Percentiles rank a stretch among this genome's conserved stretches.
phyloP scores from a whole-genome alignment of 164 flowering plant species.

The Hamamelis virginiana region DNA sequence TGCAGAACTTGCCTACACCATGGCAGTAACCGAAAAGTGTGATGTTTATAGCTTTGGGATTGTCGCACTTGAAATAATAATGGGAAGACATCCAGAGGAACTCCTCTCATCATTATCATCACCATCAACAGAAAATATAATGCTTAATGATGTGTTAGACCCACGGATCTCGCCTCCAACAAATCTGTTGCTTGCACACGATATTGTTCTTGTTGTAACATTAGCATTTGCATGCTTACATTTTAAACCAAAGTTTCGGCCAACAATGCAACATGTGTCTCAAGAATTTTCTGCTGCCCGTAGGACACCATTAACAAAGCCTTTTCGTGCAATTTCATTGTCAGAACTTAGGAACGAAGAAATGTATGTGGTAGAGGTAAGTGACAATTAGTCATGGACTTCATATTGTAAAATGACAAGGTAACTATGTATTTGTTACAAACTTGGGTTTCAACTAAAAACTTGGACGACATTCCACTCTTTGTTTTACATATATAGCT shows the following conservation, averaged over 20 bases:
- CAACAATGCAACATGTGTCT: conserved; percentile 22
- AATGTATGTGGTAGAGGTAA: background rate
- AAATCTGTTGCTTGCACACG: background rate
- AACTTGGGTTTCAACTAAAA: too few species aligned
- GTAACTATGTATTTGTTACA: too few species aligned
- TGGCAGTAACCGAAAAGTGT: too few species aligned
- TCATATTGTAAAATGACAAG: background rate
- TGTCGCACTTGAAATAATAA: background rate
- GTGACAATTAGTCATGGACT: background rate
- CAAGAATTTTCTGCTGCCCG: background rate
- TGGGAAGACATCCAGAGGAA: conserved; percentile 2
- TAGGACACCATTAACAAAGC: background rate
- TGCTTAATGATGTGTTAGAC: conserved; percentile 13
- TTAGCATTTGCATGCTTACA: conserved; percentile 18
- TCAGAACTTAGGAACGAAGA: background rate
- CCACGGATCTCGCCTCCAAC: conserved; percentile 13
- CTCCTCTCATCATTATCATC: background rate
- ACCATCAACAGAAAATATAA: background rate
- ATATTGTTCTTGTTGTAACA: conserved; percentile 4
- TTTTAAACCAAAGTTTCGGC: conserved; percentile 14
- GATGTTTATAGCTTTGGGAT: background rate
- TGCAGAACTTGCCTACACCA: too few species aligned
- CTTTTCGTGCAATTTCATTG: background rate
- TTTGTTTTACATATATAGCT: too few species aligned
- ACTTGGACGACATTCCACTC: too few species aligned